Evolutionary conservation across 2,329 filamentous ascomycete species (phyloP), one percentile per base, ranked within the genome.

Genomic region (Fusarium nelsonii): DNA sequence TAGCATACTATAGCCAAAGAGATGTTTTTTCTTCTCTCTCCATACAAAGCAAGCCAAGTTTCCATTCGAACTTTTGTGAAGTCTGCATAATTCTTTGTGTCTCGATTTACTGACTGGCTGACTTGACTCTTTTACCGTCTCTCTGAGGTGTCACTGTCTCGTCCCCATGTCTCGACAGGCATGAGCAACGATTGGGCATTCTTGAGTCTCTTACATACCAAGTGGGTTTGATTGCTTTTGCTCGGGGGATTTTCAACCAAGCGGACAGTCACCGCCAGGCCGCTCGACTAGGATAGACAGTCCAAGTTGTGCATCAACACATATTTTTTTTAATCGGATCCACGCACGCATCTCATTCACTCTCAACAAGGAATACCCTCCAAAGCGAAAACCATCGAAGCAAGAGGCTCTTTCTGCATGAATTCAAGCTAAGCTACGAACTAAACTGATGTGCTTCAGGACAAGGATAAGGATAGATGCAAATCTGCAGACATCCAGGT

Each of bases 1-100:
- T 70, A 71, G 68, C 70, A 73, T 72, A 74, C 63, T 73, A 74
- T 72, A 74, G 68, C 48, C 66, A 67, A 72, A 73, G 68, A 72
- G 62, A 65, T 58, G 54, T 66, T 63, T 62, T 56, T 68, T 45
- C 26, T 45, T 65, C 70, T 68, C 69, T 57, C 69, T 73, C 71
- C 60, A 65, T 32, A 67, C 52, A 61, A 71, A 71, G 57, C 62
- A 65, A 63, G 51, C 39, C 58, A 70, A 61, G 51, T 60, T 36
- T 63, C 20, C 37, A 50, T 59, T 33, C 34, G 32, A 33, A 18
- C 23, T 33, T 23, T 30, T 50, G 48, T 50, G 48, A 50, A 48
- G 15, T 39, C 52, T 60, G 56, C 58, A 58, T 56, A 54, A 68
- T 49, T 61, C 23, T 59, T 37, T 40, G 28, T 48, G 58, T 50